These are phyloP conservation scores for Mycosphaerella sp. DNA, from an alignment of 2,329 filamentous ascomycete genomes.

Conservation along the genomic window DNA sequence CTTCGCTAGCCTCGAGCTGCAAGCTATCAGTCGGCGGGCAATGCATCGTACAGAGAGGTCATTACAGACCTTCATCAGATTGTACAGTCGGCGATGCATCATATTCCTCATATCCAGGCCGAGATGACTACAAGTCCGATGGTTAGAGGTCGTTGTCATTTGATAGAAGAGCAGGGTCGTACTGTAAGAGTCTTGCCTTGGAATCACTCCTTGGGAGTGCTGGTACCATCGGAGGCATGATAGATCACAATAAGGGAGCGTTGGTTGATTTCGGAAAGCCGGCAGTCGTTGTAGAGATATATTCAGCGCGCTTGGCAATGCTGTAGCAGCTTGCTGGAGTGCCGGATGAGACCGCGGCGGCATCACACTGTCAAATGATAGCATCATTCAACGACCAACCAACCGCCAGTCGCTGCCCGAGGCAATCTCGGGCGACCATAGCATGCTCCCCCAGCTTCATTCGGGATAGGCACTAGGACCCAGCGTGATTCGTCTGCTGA, in stretches of 20 bases:
- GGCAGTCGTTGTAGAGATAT: not conserved
- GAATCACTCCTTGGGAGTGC: constrained; percentile 38
- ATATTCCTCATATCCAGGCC: constrained; percentile 34
- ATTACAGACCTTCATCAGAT: constrained; percentile 36
- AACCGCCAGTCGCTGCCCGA: not conserved
- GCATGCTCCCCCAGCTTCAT: not conserved
- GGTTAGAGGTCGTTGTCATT: not conserved
- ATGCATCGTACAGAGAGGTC: not conserved
- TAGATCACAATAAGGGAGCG: not conserved
- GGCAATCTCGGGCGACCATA: not conserved
- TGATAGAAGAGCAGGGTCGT: not conserved
- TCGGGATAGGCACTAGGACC: not conserved
- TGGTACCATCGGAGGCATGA: constrained; percentile 22
- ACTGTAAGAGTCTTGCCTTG: constrained; percentile 37
- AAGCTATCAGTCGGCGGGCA: not conserved
- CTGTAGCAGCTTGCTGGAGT: not conserved
- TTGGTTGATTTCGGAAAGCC: not conserved
- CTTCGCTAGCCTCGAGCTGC: constrained; percentile 39
- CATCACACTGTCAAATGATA: not conserved
- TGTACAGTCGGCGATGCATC: constrained; percentile 34
- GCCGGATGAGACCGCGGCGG: not conserved
- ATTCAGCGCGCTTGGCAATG: not conserved
- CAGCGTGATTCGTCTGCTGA: not conserved
- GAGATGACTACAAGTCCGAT: constrained; percentile 23
- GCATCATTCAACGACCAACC: not conserved